Evolutionary conservation across 805 yeast genomes (phyloP).

Genomic region (Zygosaccharomyces bisporus): DNA sequence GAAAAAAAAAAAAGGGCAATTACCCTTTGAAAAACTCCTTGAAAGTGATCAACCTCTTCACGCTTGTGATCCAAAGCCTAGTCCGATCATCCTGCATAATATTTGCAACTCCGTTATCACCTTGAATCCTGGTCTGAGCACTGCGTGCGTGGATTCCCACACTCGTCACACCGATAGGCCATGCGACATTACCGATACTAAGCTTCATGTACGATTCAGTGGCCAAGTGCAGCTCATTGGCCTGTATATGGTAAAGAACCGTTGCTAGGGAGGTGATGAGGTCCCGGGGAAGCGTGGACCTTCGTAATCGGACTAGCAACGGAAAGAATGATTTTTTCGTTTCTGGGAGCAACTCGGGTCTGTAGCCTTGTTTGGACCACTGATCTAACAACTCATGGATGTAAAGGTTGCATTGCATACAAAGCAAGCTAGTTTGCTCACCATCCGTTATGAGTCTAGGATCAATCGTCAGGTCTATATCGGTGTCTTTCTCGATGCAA

Average conservation of each 20-base stretch:
- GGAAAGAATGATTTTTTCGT: constrained; percentile 51
- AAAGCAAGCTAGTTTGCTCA: constrained; percentile 42
- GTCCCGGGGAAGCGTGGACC: constrained; percentile 38
- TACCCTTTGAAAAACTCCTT: constrained; percentile 17
- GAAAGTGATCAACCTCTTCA: constrained; percentile 69
- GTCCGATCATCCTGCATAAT: constrained; percentile 77
- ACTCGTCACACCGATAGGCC: constrained; percentile 84
- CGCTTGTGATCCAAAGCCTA: constrained; percentile 68
- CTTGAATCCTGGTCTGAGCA: constrained; percentile 53
- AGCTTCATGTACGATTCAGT: constrained; percentile 67
- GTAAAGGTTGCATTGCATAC: constrained; percentile 43
- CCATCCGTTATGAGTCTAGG: constrained; percentile 43
- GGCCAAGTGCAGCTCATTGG: constrained; percentile 28
- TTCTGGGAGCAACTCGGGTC: constrained; percentile 38
- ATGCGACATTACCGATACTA: constrained; percentile 83
- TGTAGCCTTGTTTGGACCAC: constrained; percentile 37
- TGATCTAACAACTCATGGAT: constrained; percentile 35
- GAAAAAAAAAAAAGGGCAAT: background rate
- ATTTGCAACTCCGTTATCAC: constrained; percentile 49
- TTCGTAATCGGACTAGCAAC: constrained; percentile 51
- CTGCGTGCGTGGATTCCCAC: constrained; percentile 78
- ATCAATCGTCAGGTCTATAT: constrained; percentile 25
- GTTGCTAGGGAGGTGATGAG: constrained; percentile 55
- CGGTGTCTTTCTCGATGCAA: constrained; percentile 13
- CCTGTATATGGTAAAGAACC: constrained; percentile 58